Evolutionary conservation across 2,329 filamentous ascomycete species (phyloP).

Genomic region (Hypomyces rosellus): DNA sequence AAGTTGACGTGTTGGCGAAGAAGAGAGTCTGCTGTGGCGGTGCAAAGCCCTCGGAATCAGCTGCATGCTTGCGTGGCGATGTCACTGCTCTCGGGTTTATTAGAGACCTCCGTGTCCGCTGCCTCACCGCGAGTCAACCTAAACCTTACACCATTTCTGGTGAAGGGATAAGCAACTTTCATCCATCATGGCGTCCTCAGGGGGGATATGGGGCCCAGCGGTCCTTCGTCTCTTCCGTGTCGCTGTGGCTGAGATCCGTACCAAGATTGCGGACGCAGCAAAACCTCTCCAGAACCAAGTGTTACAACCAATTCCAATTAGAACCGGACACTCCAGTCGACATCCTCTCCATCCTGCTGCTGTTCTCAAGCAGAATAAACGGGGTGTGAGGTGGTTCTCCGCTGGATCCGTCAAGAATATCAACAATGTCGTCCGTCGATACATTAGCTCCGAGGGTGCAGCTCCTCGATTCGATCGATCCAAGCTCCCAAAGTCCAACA

Average conservation of each 20-base stretch:
- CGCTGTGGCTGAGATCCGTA: slow-evolving; percentile 45
- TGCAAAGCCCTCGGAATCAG: slow-evolving; percentile 20
- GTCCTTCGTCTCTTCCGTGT: slow-evolving; percentile 49
- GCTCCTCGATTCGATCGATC: slow-evolving; percentile 38
- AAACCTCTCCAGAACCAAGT: slow-evolving; percentile 40
- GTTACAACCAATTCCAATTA: slow-evolving; percentile 38
- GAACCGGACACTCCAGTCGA: slow-evolving; percentile 14
- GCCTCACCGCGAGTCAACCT: slow-evolving; percentile 11
- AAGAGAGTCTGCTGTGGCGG: slow-evolving; percentile 25
- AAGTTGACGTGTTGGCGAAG: too few relatives aligned
- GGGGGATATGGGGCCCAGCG: slow-evolving; percentile 52
- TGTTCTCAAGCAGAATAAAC: slow-evolving; percentile 21
- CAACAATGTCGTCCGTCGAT: slow-evolving; percentile 42
- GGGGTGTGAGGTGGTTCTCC: slow-evolving; percentile 43
- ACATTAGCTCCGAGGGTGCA: slow-evolving; percentile 38
- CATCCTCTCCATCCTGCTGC: background rate
- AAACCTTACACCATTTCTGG: slow-evolving; percentile 13
- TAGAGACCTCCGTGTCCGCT: slow-evolving; percentile 1
- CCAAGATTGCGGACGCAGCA: slow-evolving; percentile 40
- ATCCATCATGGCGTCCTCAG: slow-evolving; percentile 47
- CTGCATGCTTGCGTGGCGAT: slow-evolving; percentile 20
- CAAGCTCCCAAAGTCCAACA: slow-evolving; percentile 43
- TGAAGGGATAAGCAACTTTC: slow-evolving; percentile 3
- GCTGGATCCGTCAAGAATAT: slow-evolving; percentile 36
- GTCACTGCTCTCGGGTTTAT: slow-evolving; percentile 5